Evolutionary conservation across 1,139 yeast species (phyloP).

Genomic region (Suhomyces maxii): DNA sequence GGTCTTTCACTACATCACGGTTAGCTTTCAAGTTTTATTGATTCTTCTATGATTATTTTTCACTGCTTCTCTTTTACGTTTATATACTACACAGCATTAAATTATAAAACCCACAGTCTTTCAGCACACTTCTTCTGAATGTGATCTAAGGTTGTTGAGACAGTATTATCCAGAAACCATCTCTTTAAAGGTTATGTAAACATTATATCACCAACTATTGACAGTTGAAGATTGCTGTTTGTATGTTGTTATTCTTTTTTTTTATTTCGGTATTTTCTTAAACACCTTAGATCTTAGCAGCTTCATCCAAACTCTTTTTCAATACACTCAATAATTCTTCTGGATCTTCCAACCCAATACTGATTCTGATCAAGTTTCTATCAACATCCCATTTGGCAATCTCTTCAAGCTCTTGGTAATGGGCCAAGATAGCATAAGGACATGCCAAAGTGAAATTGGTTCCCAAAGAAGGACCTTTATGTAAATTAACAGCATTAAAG

Average conservation of each 20-base stretch:
- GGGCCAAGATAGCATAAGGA: constrained; percentile 90
- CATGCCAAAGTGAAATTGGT: constrained; percentile 91
- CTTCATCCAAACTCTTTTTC: constrained; percentile 58
- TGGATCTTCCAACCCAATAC: constrained; percentile 77
- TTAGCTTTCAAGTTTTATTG: too few relatives aligned
- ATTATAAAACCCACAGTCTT: not conserved
- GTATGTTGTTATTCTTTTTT: too few relatives aligned
- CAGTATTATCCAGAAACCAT: too few relatives aligned
- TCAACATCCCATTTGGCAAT: constrained; percentile 86
- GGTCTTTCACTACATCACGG: too few relatives aligned
- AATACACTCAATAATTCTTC: constrained; percentile 57
- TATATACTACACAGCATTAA: not conserved
- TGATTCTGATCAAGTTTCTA: constrained; percentile 72
- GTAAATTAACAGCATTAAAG: constrained; percentile 70
- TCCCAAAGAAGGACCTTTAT: constrained; percentile 94
- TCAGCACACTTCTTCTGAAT: too few relatives aligned
- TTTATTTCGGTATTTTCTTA: too few relatives aligned
- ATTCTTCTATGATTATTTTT: not conserved
- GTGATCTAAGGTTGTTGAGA: too few relatives aligned
- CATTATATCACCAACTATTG: too few relatives aligned
- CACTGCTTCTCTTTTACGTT: not conserved
- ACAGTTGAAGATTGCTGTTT: too few relatives aligned
- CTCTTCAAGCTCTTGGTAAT: constrained; percentile 79
- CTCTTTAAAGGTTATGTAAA: too few relatives aligned
- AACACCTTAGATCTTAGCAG: constrained; percentile 24